phyloP scores from a whole-genome alignment of 805 yeast species.

The Starmerella lactis-condensi region DNA sequence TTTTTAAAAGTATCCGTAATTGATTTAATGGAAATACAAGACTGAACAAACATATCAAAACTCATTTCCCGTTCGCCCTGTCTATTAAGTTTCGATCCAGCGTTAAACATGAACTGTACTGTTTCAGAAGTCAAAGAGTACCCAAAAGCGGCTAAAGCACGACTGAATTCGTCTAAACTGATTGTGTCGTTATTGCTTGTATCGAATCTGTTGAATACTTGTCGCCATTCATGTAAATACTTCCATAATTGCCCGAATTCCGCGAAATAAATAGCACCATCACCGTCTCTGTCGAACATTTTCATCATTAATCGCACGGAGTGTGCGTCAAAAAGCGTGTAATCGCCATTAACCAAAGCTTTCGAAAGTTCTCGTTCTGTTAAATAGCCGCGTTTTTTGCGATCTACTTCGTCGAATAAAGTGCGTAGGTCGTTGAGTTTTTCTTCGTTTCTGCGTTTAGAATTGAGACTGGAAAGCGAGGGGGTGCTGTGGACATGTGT shows the following conservation, averaged over 20 bases:
- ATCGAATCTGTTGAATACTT: slow-evolving; percentile 44
- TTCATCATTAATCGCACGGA: slow-evolving; percentile 46
- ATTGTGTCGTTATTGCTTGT: slow-evolving; percentile 39
- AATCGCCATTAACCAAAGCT: slow-evolving; percentile 46
- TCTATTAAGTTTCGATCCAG: slow-evolving; percentile 28
- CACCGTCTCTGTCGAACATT: slow-evolving; percentile 36
- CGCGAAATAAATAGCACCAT: slow-evolving; percentile 31
- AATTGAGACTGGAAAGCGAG: neutral
- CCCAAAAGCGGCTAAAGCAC: slow-evolving; percentile 46
- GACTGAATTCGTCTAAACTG: slow-evolving; percentile 45
- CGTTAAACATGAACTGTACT: slow-evolving; percentile 39
- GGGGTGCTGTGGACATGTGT: no score
- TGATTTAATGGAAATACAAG: slow-evolving; percentile 56
- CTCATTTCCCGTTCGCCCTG: slow-evolving; percentile 29
- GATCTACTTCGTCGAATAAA: slow-evolving; percentile 38
- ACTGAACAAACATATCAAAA: slow-evolving; percentile 68
- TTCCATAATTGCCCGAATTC: slow-evolving; percentile 55
- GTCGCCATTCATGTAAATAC: slow-evolving; percentile 47
- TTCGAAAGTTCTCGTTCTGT: slow-evolving; percentile 38
- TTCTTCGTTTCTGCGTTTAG: neutral
- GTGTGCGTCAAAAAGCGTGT: slow-evolving; percentile 39
- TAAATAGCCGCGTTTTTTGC: slow-evolving; percentile 35
- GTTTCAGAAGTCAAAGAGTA: slow-evolving; percentile 40
- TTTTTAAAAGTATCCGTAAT: slow-evolving; percentile 63
- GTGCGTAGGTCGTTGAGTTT: slow-evolving; percentile 26